A percentile compares a stretch with the other conserved stretches of the same genome.
Conservation (phyloP, 805 yeast species). For the Blastobotrys peoriensis region DNA sequence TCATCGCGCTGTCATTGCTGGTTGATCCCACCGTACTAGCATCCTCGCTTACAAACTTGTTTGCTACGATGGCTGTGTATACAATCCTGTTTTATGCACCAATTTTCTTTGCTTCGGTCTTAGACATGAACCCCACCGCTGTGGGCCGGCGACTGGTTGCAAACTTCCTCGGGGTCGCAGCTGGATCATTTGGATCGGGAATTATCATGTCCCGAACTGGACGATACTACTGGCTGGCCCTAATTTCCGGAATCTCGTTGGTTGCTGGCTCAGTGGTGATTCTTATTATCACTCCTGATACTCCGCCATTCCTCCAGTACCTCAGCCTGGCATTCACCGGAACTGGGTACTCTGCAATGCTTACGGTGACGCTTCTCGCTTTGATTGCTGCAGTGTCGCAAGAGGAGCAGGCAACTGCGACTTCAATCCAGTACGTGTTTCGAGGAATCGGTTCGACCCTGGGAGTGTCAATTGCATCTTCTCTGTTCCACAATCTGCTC, state of each 20-base stretch:
- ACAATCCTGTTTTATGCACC: slow-evolving; percentile 66
- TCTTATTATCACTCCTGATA: slow-evolving; percentile 19
- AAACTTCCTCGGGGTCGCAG: slow-evolving; percentile 61
- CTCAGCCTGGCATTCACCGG: slow-evolving; percentile 50
- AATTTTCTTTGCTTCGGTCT: slow-evolving; percentile 52
- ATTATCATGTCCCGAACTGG: slow-evolving; percentile 63
- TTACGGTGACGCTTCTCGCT: slow-evolving; percentile 68
- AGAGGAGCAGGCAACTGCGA: slow-evolving; percentile 72
- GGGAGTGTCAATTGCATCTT: slow-evolving; percentile 67
- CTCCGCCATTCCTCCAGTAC: slow-evolving; percentile 34
- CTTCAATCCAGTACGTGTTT: slow-evolving; percentile 85
- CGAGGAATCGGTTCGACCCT: slow-evolving; percentile 82
- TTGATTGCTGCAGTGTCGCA: slow-evolving; percentile 69
- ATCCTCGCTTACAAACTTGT: slow-evolving; percentile 64
- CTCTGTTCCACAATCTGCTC: slow-evolving; percentile 54
- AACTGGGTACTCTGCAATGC: slow-evolving; percentile 56
- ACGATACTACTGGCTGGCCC: slow-evolving; percentile 46
- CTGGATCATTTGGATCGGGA: slow-evolving; percentile 65
- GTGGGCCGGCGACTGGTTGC: slow-evolving; percentile 46
- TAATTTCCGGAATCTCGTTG: slow-evolving; percentile 38
- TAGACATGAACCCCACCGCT: slow-evolving; percentile 46
- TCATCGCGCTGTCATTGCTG: slow-evolving; percentile 57
- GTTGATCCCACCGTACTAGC: slow-evolving; percentile 54
- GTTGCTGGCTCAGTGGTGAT: slow-evolving; percentile 43
- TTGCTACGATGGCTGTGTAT: slow-evolving; percentile 61